phyloP scores from a whole-genome alignment of 2,329 filamentous ascomycete species.

The Colletotrichum eremochloae region DNA sequence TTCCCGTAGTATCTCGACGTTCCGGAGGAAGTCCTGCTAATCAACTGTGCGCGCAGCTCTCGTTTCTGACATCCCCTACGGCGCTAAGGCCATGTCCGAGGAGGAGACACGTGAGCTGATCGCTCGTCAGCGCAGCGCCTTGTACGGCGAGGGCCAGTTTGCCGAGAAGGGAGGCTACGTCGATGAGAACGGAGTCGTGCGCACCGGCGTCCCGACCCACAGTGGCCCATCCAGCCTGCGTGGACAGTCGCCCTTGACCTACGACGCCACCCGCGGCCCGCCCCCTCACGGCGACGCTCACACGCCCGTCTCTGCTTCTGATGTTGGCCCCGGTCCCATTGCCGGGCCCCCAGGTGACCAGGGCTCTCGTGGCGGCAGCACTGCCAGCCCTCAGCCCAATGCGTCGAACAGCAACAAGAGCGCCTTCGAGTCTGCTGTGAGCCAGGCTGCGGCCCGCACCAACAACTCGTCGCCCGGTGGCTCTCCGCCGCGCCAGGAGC shows the following conservation, averaged over 20 bases:
- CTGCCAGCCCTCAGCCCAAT: slow-evolving; percentile 83
- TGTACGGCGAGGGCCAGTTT: slow-evolving; percentile 85
- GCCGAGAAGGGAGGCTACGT: slow-evolving; percentile 76
- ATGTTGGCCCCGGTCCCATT: slow-evolving; percentile 54
- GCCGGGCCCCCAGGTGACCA: slow-evolving; percentile 66
- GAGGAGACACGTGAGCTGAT: slow-evolving; percentile 97
- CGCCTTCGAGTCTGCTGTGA: slow-evolving; percentile 71
- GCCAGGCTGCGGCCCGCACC: slow-evolving; percentile 82
- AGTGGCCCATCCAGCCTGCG: slow-evolving; percentile 75
- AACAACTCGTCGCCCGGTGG: slow-evolving; percentile 87
- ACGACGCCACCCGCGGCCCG: slow-evolving; percentile 65
- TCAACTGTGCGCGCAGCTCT: slow-evolving; percentile 39
- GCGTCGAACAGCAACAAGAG: slow-evolving; percentile 66
- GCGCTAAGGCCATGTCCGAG: slow-evolving; percentile 89
- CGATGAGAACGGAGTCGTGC: slow-evolving; percentile 75
- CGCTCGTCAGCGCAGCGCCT: slow-evolving; percentile 91
- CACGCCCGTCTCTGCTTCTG: slow-evolving; percentile 57
- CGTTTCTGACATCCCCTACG: slow-evolving; percentile 47
- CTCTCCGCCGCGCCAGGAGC: slow-evolving; percentile 80
- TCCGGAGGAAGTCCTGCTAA: slow-evolving; percentile 40
- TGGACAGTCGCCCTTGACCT: slow-evolving; percentile 83
- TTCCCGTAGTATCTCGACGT: slow-evolving; percentile 39
- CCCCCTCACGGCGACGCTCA: slow-evolving; percentile 64
- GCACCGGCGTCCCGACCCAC: slow-evolving; percentile 75
- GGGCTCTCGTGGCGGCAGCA: slow-evolving; percentile 83